Evolutionary conservation across 352 stramenopile species (phyloP).

Genomic region (Phytophthora vignae): DNA sequence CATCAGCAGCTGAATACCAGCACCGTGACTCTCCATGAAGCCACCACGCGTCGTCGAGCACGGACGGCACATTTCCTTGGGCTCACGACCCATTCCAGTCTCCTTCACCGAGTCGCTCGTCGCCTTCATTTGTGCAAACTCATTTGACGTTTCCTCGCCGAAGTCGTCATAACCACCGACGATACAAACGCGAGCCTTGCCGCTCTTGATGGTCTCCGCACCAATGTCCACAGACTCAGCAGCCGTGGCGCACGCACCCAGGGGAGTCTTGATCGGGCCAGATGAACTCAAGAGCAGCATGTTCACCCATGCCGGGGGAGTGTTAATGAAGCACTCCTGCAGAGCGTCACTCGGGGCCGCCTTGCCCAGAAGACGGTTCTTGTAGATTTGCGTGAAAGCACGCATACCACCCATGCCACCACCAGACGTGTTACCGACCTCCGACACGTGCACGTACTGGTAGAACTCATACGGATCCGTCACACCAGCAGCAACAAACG

Average conservation of each 20-base stretch:
- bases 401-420: slow-evolving; percentile 87
- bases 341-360: slow-evolving; percentile 79
- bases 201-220: slow-evolving; percentile 90
- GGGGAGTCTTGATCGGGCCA: slow-evolving; percentile 89
- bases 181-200: slow-evolving; percentile 87
- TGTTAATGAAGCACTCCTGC: slow-evolving; percentile 92
- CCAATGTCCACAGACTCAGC: slow-evolving; percentile 90
- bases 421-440: slow-evolving; percentile 88
- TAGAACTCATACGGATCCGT: slow-evolving; percentile 91
- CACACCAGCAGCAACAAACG: slow-evolving; percentile 52
- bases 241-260: slow-evolving; percentile 87
- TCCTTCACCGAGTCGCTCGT: slow-evolving; percentile 90
- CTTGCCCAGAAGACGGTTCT: slow-evolving; percentile 73
- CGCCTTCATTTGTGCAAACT: slow-evolving; percentile 92
- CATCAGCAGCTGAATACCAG: slow-evolving; percentile 91
- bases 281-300: slow-evolving; percentile 90
- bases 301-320: slow-evolving; percentile 90
- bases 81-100: slow-evolving; percentile 73
- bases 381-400: slow-evolving; percentile 81
- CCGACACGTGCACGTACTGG: slow-evolving; percentile 91
- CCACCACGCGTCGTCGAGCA: slow-evolving; percentile 81
- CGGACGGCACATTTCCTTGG: slow-evolving; percentile 86
- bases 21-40: slow-evolving; percentile 92
- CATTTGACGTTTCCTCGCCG: slow-evolving; percentile 83
- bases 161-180: slow-evolving; percentile 91